Base-by-base conservation (phyloP, 1,284 basidiomycete species). In the Melampsora abietis-canadensis region DNA sequence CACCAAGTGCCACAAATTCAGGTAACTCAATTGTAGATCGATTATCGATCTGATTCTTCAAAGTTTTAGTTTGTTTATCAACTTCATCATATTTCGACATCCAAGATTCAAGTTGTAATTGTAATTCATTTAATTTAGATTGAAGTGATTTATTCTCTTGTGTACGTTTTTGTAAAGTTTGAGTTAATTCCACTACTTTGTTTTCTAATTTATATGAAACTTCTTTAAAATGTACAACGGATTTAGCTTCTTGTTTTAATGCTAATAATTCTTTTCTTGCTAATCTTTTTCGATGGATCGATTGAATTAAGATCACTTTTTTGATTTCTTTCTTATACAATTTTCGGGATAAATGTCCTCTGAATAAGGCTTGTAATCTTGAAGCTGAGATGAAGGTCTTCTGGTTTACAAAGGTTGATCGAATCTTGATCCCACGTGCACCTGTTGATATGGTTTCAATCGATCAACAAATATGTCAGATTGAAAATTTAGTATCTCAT, bases 121-220 rank as follows among this genome's bases (percentile, higher is more conserved):
- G 92, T 57, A 98, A 85, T 64, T 90, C 88, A 24, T 85, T 82
- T 51, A 98, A 85, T 80, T 89, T 88, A 37, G 83, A 84, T 77
- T 90, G 88, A 51, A 98, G 85, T 76, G 89, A 89, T 83, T 93
- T 95, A 85, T 92, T 95, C 84, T 98, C 95, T 77, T 88, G 87
- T 10, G 90, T 94, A 54, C 95, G 89, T 81, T 87, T 90, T 83
- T 98, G 96, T 19, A 98, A 86, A n/a, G 85, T 89, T 82, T 98
- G 96, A 0, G 96, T 98, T 78, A 99, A 90, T 82, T 98, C 95
- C 76, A 99, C 92, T 64, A 98, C 96, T 84, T 98, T 99, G 87
- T 98, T 98, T 85, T 99, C 96, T 76, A 99, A 86, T 79, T 88
- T 89, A 82, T 98, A 98, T 0, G 96, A 98, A 78, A 97, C 97